phyloP scores from a whole-genome alignment of 2,329 filamentous ascomycete genomes.

The Chrysoporthe cubensis region DNA sequence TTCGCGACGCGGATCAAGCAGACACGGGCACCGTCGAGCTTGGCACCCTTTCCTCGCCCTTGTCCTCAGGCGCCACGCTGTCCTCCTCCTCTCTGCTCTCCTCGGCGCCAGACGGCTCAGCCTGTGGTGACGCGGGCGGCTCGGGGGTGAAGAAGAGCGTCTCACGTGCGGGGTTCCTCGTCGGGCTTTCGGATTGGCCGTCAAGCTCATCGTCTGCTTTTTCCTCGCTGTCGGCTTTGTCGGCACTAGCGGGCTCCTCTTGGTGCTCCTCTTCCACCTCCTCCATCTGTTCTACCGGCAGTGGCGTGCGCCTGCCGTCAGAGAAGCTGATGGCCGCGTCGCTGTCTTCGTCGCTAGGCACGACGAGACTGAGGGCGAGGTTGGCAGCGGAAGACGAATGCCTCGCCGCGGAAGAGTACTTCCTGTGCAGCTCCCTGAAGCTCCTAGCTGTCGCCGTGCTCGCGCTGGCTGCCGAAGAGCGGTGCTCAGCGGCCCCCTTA shows the following conservation, averaged over 20 bases:
- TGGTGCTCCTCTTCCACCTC: conserved; percentile 38
- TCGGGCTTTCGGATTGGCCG: conserved; percentile 35
- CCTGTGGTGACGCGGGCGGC: conserved; percentile 40
- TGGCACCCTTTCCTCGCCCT: conserved; percentile 15
- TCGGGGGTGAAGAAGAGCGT: conserved; percentile 49
- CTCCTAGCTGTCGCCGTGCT: conserved; percentile 70
- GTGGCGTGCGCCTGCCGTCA: conserved; percentile 59
- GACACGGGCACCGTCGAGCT: conserved; percentile 22
- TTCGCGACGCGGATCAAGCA: conserved; percentile 20
- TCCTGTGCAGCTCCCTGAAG: conserved; percentile 65
- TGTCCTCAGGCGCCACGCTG: conserved; percentile 25
- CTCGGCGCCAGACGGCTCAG: conserved; percentile 16
- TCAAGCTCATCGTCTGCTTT: conserved; percentile 31
- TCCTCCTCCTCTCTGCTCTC: conserved; percentile 13
- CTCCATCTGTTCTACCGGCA: conserved; percentile 53
- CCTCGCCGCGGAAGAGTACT: conserved; percentile 57
- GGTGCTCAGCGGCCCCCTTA: conserved; percentile 47
- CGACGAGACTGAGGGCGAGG: conserved; percentile 48
- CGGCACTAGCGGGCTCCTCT: conserved; percentile 37
- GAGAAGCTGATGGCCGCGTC: conserved; percentile 64
- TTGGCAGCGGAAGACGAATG: conserved; percentile 43
- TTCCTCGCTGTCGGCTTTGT: conserved; percentile 18
- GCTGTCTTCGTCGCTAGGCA: conserved; percentile 62
- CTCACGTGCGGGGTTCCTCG: conserved; percentile 37
- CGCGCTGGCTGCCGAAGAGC: conserved; percentile 65